Conservation (phyloP, 2,329 filamentous ascomycete species). For the Stemphylium lycopersici region DNA sequence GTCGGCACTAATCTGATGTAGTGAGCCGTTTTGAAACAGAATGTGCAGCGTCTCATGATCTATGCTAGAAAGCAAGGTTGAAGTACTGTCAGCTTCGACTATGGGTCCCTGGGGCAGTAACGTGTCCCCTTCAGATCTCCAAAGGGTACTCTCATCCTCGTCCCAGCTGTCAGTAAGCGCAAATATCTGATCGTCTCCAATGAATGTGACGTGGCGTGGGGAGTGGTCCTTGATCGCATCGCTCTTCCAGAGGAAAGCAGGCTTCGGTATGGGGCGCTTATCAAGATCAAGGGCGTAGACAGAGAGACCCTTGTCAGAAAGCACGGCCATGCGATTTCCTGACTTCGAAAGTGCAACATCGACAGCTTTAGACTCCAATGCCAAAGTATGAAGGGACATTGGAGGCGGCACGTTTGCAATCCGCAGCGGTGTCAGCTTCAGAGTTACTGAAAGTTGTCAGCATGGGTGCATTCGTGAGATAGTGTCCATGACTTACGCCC, state of each 20-base stretch:
- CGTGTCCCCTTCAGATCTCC: conserved; percentile 31
- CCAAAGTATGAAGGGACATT: conserved; percentile 82
- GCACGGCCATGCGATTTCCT: conserved; percentile 64
- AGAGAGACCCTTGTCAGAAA: conserved; percentile 70
- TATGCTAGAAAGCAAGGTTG: conserved; percentile 31
- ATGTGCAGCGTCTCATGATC: conserved; percentile 30
- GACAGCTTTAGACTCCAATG: conserved; percentile 65
- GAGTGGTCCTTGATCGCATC: conserved; percentile 19
- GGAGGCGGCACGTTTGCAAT: conserved; percentile 88
- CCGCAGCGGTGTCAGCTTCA: conserved; percentile 86
- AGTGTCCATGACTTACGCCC: conserved; percentile 60
- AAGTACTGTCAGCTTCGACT: conserved; percentile 27
- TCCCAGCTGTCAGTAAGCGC: conserved; percentile 45
- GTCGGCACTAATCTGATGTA: conserved; percentile 22
- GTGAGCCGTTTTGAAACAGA: conserved; percentile 31
- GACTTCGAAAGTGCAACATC: conserved; percentile 72
- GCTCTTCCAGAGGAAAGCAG: conserved; percentile 51
- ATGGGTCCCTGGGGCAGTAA: conserved; percentile 31
- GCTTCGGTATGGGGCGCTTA: conserved; percentile 57
- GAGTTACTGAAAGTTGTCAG: conserved; percentile 49
- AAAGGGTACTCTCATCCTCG: conserved; percentile 37
- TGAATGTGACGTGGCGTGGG: conserved; percentile 57
- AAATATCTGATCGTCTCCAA: conserved; percentile 47
- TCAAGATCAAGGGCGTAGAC: conserved; percentile 73
- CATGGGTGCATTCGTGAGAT: conserved; percentile 14